Conservation (phyloP, 768 basidiomycete genomes). For the Melanogaster broomeanus region DNA sequence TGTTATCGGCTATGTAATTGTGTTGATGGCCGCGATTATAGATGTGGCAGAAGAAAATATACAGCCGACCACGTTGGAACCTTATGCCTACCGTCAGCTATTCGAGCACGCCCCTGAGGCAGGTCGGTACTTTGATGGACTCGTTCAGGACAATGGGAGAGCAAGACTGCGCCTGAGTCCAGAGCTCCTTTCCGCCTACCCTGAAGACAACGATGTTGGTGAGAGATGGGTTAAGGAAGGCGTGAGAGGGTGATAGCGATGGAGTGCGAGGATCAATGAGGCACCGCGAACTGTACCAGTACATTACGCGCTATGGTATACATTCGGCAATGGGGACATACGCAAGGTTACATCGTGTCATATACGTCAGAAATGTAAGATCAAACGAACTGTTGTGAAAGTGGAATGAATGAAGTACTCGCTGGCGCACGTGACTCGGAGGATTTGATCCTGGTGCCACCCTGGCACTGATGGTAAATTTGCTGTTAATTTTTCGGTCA, state of each 20-base stretch:
- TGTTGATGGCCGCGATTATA: constrained; percentile 11
- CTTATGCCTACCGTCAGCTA: constrained; percentile 22
- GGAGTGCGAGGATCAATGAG: no score
- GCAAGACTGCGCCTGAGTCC: constrained; percentile 44
- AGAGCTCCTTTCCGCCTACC: constrained; percentile 44
- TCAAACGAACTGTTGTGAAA: no score
- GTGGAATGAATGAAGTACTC: no score
- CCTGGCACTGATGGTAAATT: no score
- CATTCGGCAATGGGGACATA: background rate
- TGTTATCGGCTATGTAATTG: background rate
- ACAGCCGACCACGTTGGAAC: constrained; percentile 16
- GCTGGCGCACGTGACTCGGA: no score
- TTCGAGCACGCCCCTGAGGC: constrained; percentile 26
- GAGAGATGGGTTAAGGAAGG: constrained; percentile 35
- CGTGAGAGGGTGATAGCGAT: no score
- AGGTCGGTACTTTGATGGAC: constrained; percentile 41
- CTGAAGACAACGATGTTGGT: constrained; percentile 46
- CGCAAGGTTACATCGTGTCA: no score
- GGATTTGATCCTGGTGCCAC: no score
- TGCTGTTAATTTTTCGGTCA: no score
- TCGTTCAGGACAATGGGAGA: constrained; percentile 23
- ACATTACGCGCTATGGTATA: background rate
- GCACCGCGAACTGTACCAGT: no score
- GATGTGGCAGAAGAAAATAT: constrained; percentile 42
- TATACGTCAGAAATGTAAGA: no score